Base-by-base conservation (phyloP, 164 flowering plant genomes). In the Vitis amurensis region DNA sequence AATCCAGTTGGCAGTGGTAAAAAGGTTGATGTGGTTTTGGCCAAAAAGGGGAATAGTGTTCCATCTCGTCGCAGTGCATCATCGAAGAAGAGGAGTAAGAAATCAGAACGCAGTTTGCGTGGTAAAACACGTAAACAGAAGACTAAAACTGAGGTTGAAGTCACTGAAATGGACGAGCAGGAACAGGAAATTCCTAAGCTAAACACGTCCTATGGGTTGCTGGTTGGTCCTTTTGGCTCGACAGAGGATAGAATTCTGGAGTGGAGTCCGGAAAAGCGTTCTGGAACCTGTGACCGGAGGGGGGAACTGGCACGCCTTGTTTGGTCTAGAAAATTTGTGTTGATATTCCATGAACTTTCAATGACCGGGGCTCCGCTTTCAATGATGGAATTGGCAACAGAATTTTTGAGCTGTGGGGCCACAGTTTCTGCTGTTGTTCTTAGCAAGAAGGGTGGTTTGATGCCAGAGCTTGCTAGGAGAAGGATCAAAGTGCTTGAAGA, bases 291-390 rank as follows among this genome's bases (percentile, higher is more conserved):
- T 83, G 93, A 93, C 63, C 82, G 98, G 80, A 91, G 86, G 72
- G 89, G 91, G 17, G 86, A 81, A 47, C 93, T 96, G 70, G 84
- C 94, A 29, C 92, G 91, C 17, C 81, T 90, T 49, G 98, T 93
- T 59, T 92, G 99, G 98, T 93, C 97, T 11, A 86, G 98, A 77
- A 90, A 86, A 64, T 91, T 96, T 81, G 87, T 96, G 15, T 71
- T 96, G 80, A 77, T 96, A 75, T 83, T 96, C 74, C 98, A 96
- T 73, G 98, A 92, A 80, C 90, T 96, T 8, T 93, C 99, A 14
- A 84, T 93, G 93, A 96, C 97, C 47, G 99, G 98, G 6, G 97
- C 98, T 47, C 99, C 99, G 7, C 84, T 93, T 67, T 92, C 98
- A 12, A 96, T 96, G 99, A 76, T 96, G 94, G 98, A 96, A 75